Percentiles rank a stretch among this genome's conserved stretches.
Conservation (phyloP, 495 filamentous ascomycete genomes). For the Penicillium flavigenum region DNA sequence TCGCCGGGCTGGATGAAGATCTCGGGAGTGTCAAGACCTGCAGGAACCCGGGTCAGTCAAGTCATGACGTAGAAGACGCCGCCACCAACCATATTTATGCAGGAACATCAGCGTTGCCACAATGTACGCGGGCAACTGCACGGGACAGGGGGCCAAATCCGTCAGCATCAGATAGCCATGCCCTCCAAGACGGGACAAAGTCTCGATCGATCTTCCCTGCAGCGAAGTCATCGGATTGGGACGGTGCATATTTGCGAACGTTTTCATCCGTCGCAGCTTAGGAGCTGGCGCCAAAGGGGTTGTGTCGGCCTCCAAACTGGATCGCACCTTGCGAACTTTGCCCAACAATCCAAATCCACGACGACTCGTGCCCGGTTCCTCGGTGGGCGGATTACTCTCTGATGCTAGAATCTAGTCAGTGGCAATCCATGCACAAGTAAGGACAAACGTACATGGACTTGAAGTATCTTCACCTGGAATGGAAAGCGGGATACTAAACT, state of each 20-base stretch:
- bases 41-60: slow-evolving; percentile 18
- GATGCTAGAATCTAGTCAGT: slow-evolving; percentile 8
- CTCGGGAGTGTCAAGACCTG: slow-evolving; percentile 17
- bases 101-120: slow-evolving; percentile 69
- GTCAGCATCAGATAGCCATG: slow-evolving; percentile 66
- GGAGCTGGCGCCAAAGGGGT: slow-evolving; percentile 45
- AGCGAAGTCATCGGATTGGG: slow-evolving; percentile 53
- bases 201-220: slow-evolving; percentile 61
- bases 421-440: background rate
- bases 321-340: slow-evolving; percentile 38
- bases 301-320: slow-evolving; percentile 32
- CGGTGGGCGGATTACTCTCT: background rate
- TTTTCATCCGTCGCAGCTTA: slow-evolving; percentile 50
- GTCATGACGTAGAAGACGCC: slow-evolving; percentile 11
- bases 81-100: slow-evolving; percentile 59
- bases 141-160: slow-evolving; percentile 61
- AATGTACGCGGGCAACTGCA: slow-evolving; percentile 72
- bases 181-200: slow-evolving; percentile 70
- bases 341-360: slow-evolving; percentile 26
- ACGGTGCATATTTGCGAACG: slow-evolving; percentile 35
- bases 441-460: slow-evolving; percentile 11
- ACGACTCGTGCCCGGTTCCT: background rate
- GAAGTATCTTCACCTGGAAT: slow-evolving; percentile 8
- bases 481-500: slow-evolving; percentile 23
- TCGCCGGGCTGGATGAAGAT: slow-evolving; percentile 40